These are phyloP conservation scores for Stramenopiles sp. DNA, from an alignment of 352 stramenopile genomes.

Conservation along the genomic window DNA sequence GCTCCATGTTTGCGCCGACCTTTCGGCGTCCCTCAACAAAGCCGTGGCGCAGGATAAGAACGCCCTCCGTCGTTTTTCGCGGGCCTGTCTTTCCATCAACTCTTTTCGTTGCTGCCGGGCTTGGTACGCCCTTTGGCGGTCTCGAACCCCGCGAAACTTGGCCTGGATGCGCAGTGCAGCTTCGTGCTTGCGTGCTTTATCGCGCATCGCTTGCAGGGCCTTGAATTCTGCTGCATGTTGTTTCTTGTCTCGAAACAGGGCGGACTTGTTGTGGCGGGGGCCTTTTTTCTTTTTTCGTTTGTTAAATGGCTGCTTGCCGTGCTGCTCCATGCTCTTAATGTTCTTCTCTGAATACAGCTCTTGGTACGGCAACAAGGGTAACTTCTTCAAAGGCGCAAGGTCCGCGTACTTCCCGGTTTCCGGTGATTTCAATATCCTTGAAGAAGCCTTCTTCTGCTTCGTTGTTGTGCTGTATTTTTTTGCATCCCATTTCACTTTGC, in stretches of 20 bases:
- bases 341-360: neutral
- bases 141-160: neutral
- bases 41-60: neutral
- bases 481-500: too few species aligned
- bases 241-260: neutral
- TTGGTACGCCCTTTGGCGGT: neutral
- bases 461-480: too few species aligned
- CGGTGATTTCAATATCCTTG: neutral
- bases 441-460: neutral
- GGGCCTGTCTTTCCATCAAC: neutral
- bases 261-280: neutral
- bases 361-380: neutral
- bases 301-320: too few species aligned
- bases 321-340: too few species aligned
- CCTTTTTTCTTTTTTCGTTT: neutral
- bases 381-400: neutral
- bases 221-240: neutral
- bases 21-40: neutral
- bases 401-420: neutral
- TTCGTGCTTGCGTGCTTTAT: neutral
- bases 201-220: neutral
- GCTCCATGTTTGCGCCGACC: neutral
- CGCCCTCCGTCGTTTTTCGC: neutral
- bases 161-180: neutral
- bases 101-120: neutral